Evolutionary conservation across 805 yeast species (phyloP).

Genomic region (Metschnikowia cubensis): DNA sequence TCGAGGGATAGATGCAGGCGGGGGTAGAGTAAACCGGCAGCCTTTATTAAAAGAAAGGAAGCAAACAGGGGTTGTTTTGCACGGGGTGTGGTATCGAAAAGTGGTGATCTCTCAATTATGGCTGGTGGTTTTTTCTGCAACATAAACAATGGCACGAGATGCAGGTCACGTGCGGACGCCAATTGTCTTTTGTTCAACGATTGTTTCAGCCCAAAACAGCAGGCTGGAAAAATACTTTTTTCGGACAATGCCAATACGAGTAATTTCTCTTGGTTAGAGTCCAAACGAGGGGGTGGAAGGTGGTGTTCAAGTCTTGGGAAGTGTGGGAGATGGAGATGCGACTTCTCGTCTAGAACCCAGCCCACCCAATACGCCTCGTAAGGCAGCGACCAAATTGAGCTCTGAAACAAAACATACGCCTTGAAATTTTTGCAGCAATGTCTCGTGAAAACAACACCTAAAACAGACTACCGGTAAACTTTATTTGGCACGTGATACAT

Average conservation of each 20-base stretch:
- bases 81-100: neutral
- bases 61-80: neutral
- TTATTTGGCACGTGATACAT: too few species aligned
- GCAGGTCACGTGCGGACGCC: slow-evolving; percentile 2
- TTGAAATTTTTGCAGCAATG: neutral
- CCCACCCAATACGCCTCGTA: neutral
- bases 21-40: neutral
- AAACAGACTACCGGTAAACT: too few species aligned
- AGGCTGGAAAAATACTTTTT: neutral
- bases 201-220: neutral
- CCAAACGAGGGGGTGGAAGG: neutral
- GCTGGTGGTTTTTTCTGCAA: slow-evolving; percentile 7
- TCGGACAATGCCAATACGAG: neutral
- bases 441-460: neutral
- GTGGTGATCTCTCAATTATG: neutral
- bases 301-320: neutral
- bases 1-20: neutral
- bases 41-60: neutral
- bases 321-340: neutral
- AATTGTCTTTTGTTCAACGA: too few species aligned
- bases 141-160: slow-evolving; percentile 5
- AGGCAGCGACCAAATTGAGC: neutral
- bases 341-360: neutral
- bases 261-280: neutral
- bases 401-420: slow-evolving; percentile 1